Evolutionary conservation across 139 green algal genomes (phyloP).

Genomic region (Asterochloris erici): DNA sequence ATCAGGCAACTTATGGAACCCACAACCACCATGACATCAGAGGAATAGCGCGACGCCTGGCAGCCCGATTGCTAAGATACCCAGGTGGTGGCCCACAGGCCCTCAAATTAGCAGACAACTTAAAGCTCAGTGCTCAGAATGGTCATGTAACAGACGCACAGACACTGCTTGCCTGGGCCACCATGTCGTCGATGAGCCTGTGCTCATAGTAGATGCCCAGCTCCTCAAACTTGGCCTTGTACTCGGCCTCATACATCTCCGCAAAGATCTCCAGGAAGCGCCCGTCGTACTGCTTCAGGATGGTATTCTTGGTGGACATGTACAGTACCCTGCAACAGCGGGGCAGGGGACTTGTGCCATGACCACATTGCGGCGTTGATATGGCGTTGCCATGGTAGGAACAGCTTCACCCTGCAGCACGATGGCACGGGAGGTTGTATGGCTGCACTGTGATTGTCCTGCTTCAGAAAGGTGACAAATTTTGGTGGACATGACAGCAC

Average conservation of each 20-base stretch:
- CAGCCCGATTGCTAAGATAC: no score
- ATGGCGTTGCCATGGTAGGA: neutral
- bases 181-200: slow-evolving; percentile 98
- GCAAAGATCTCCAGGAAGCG: slow-evolving; percentile 75
- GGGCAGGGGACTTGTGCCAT: neutral
- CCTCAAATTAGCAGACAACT: no score
- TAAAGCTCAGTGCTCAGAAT: no score
- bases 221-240: slow-evolving; percentile 81
- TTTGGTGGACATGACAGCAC: no score
- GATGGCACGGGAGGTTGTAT: neutral
- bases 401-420: neutral
- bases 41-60: no score
- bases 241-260: slow-evolving; percentile 83
- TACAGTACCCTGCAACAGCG: slow-evolving; percentile 73
- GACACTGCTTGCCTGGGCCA: slow-evolving; percentile 63
- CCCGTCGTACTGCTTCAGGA: slow-evolving; percentile 96
- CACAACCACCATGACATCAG: no score
- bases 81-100: no score
- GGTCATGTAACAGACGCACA: no score
- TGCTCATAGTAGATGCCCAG: slow-evolving; percentile 95
- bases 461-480: neutral
- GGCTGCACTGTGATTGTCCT: neutral
- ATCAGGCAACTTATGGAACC: no score
- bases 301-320: slow-evolving; percentile 98
- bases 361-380: neutral